Evolutionary conservation across 2,329 filamentous ascomycete genomes (phyloP), one percentile per base, ranked within the genome.

Genomic region (Bisporella sp.): DNA sequence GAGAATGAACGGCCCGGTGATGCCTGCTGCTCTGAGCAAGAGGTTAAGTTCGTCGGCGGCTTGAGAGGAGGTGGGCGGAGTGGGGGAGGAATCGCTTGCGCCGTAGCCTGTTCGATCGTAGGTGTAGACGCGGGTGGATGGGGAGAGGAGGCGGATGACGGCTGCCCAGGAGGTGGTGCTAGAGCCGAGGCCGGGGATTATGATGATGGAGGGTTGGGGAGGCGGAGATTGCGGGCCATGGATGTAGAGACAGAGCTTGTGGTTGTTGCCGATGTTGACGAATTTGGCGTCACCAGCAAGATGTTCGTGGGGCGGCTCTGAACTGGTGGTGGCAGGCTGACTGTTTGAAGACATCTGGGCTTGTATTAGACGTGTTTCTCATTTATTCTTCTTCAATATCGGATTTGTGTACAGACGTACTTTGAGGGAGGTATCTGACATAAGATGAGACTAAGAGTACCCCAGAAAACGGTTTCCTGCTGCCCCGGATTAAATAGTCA

Each of bases 21-120:
- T 54, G 5, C 9, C 21, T 4, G 53, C 49, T 9, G 49, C 43
- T 5, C 54, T 4, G 12, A 60, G 41, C 9, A 60, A 46, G 32
- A 43, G 46, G 4, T 33, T 40, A 4, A 60, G 54, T 30, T 60
- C 58, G 1, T 47, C 32, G 12, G 57, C 58, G 31, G 60, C 46
- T 8, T 58, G 59, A 39, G 54, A 49, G 37, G 56, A 46, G 3
- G 54, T 50, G 32, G 56, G 54, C 2, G 49, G 35, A 28, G 53
- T 46, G 0, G 53, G 57, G 0, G 57, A 59, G 4, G 28, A 6
- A 31, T 55, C 55, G 1, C 21, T 51, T 8, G 7, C 43, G 13
- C 53, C 33, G 41, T 49, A 57, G 5, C 57, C 57, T 7, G 57
- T 45, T 12, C 57, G 51, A 37, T 59, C 55, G 49, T 59, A 57